Conservation (phyloP, 495 filamentous ascomycete genomes). For the Daldinia vernicosa region DNA sequence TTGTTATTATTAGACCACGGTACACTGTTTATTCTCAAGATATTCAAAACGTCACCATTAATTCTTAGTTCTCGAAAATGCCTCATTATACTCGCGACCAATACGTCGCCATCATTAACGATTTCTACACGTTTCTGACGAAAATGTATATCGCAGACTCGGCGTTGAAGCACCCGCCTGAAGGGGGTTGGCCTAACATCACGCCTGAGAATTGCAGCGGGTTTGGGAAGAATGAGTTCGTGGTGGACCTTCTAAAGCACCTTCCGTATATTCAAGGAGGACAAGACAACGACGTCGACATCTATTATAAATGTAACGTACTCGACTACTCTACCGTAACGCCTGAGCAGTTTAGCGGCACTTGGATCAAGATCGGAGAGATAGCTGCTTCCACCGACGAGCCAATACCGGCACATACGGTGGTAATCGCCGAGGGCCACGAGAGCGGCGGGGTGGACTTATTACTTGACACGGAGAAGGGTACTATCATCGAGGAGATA, state of each 20-base stretch:
- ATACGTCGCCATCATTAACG: not conserved
- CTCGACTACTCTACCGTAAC: not conserved
- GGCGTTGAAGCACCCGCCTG: not conserved
- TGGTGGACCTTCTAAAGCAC: not conserved
- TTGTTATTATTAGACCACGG: not conserved
- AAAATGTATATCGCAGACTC: not conserved
- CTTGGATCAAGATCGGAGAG: not conserved
- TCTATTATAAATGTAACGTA: not conserved
- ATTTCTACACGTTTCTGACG: not conserved
- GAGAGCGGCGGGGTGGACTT: not conserved
- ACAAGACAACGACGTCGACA: not conserved
- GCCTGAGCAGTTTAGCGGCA: not conserved
- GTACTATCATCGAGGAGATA: not conserved
- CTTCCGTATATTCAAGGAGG: not conserved
- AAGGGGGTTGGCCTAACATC: not conserved
- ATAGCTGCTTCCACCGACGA: not conserved
- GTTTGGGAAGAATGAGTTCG: not conserved
- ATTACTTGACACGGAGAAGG: not conserved
- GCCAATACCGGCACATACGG: not conserved
- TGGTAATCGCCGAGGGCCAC: not conserved
- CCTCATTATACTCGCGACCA: not conserved
- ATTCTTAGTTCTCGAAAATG: not conserved
- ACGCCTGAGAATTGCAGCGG: not conserved
- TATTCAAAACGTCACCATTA: not conserved
- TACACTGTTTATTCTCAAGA: not conserved